A percentile compares a stretch with the other conserved stretches of the same genome.
Conservation (phyloP, 2,329 filamentous ascomycete genomes). For the Penicillium expansum region DNA sequence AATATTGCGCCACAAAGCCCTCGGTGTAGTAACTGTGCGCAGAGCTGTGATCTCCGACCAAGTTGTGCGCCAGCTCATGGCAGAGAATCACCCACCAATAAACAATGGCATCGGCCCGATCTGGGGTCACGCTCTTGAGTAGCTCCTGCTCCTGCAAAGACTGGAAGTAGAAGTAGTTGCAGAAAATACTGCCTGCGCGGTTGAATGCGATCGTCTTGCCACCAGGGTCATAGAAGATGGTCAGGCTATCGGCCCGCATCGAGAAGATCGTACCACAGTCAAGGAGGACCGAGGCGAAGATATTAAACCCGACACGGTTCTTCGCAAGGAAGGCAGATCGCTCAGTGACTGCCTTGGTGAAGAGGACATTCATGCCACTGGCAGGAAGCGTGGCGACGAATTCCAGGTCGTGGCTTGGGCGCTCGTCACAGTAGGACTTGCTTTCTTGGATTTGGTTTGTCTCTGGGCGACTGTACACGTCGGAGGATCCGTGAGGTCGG, state of each 20-base stretch:
- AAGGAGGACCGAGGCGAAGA: slow-evolving; percentile 67
- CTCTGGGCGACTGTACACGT: slow-evolving; percentile 69
- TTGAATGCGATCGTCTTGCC: slow-evolving; percentile 93
- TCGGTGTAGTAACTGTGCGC: slow-evolving; percentile 83
- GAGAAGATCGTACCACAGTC: slow-evolving; percentile 72
- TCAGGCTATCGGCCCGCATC: slow-evolving; percentile 65
- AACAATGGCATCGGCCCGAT: slow-evolving; percentile 65
- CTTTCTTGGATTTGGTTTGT: slow-evolving; percentile 76
- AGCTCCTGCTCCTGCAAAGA: slow-evolving; percentile 66
- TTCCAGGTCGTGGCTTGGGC: slow-evolving; percentile 68
- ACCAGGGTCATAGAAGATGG: slow-evolving; percentile 80
- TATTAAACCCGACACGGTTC: slow-evolving; percentile 62
- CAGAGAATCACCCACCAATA: slow-evolving; percentile 97
- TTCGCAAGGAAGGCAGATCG: slow-evolving; percentile 58
- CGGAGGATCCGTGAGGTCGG: slow-evolving; percentile 69
- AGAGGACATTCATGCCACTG: slow-evolving; percentile 72
- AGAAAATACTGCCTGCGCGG: slow-evolving; percentile 80
- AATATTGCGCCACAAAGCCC: slow-evolving; percentile 75
- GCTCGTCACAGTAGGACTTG: slow-evolving; percentile 80
- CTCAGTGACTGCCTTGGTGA: slow-evolving; percentile 56
- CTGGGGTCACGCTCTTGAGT: slow-evolving; percentile 37
- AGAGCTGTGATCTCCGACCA: slow-evolving; percentile 73
- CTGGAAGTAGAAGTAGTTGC: slow-evolving; percentile 84
- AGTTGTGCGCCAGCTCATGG: slow-evolving; percentile 93
- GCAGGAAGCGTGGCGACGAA: slow-evolving; percentile 65